These are phyloP conservation scores for Dryas integrifolia DNA, from an alignment of 331 rosid genomes.

Conservation along the genomic window DNA sequence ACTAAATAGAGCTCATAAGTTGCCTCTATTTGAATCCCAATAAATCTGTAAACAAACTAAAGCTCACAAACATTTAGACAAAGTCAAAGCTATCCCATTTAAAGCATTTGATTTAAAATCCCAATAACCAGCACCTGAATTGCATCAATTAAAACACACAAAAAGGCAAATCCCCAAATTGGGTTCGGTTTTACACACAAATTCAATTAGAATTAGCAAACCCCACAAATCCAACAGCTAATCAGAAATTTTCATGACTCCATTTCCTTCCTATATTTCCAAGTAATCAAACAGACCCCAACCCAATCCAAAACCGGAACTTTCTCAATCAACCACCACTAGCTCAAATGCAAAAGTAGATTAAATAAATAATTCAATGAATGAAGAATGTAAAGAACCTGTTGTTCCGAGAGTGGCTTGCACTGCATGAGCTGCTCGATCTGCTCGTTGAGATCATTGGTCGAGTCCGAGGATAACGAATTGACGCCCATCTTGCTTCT, in stretches of 20 bases:
- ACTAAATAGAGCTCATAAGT: neutral
- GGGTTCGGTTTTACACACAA: neutral
- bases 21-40: neutral
- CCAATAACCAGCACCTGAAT: neutral
- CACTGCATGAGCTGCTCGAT: slow-evolving; percentile 94
- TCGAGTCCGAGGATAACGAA: slow-evolving; percentile 55
- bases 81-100: neutral
- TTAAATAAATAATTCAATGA: neutral
- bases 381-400: slow-evolving; percentile 39
- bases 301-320: slow-evolving; percentile 19
- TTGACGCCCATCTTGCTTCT: slow-evolving; percentile 51
- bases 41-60: neutral
- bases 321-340: slow-evolving; percentile 6
- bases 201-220: neutral
- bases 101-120: neutral
- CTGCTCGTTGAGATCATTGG: slow-evolving; percentile 74
- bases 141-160: neutral
- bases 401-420: slow-evolving; percentile 84
- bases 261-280: slow-evolving; percentile 6
- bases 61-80: neutral
- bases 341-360: neutral
- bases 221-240: neutral
- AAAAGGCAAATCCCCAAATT: neutral
- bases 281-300: slow-evolving; percentile 29
- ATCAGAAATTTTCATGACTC: neutral